phyloP scores from a whole-genome alignment of 495 filamentous ascomycete genomes.

The Aspergillus nidulans region DNA sequence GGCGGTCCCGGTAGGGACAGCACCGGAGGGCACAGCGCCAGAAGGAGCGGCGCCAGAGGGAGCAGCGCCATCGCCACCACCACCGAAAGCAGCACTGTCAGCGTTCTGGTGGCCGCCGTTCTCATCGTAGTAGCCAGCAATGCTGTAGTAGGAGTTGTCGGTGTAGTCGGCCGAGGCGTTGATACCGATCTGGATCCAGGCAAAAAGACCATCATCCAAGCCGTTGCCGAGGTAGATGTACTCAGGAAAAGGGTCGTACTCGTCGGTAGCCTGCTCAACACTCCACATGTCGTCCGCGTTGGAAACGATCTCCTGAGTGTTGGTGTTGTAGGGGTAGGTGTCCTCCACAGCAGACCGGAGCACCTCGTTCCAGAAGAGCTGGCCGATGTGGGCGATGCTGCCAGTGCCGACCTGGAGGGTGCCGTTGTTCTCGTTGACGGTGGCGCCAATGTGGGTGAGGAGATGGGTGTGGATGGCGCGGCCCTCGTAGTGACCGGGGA shows the following conservation, averaged over 20 bases:
- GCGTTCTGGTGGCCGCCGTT: constrained; percentile 30
- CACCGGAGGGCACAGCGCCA: constrained; percentile 14
- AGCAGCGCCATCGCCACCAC: constrained; percentile 20
- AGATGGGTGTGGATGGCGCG: constrained; percentile 58
- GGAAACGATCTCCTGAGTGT: constrained; percentile 46
- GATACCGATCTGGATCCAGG: constrained; percentile 56
- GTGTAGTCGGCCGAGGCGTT: constrained; percentile 47
- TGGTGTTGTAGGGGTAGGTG: constrained; percentile 52
- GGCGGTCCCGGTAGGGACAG: constrained; percentile 10
- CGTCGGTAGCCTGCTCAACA: constrained; percentile 24
- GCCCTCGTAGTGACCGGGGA: constrained; percentile 57
- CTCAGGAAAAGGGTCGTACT: constrained; percentile 36
- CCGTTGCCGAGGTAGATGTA: constrained; percentile 45
- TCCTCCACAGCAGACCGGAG: constrained; percentile 52
- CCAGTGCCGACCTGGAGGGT: constrained; percentile 41
- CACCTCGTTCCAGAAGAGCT: constrained; percentile 61
- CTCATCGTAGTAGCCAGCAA: constrained; percentile 32
- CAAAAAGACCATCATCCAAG: constrained; percentile 48
- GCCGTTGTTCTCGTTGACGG: constrained; percentile 40
- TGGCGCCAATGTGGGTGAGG: constrained; percentile 45
- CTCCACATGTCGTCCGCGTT: constrained; percentile 45
- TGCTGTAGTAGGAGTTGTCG: constrained; percentile 35
- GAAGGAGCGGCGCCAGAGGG: constrained; percentile 17
- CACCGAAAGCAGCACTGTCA: constrained; percentile 17
- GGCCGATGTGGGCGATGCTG: constrained; percentile 37